These are phyloP conservation scores for Pinus taeda DNA, from an alignment of 75 land plant genomes.

Conservation along the genomic window DNA sequence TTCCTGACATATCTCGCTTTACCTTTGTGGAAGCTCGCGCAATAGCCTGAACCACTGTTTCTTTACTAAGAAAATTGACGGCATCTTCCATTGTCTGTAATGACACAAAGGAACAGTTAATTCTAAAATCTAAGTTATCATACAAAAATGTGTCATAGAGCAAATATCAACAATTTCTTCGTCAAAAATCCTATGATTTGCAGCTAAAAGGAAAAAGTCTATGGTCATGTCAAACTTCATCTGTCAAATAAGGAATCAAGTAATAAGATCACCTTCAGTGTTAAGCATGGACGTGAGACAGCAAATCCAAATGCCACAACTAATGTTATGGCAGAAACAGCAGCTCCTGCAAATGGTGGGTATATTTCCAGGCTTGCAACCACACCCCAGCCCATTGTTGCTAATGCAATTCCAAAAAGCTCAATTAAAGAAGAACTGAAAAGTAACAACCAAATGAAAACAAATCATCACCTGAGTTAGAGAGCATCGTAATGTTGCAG, in stretches of 20 bases:
- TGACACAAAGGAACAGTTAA: neutral
- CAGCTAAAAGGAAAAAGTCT: too few relatives aligned
- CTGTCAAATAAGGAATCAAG: neutral
- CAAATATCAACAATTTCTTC: neutral
- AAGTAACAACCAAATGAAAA: neutral
- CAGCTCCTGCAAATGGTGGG: slow-evolving; percentile 99
- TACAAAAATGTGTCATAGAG: neutral
- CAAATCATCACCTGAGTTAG: neutral
- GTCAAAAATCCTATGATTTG: too few relatives aligned
- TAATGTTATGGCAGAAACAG: slow-evolving; percentile 96
- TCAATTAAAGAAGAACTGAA: slow-evolving; percentile 87
- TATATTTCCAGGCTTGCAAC: slow-evolving; percentile 96
- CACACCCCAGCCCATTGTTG: slow-evolving; percentile 98
- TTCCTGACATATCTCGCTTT: slow-evolving; percentile 1
- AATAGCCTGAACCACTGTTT: slow-evolving; percentile 97
- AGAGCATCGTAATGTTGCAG: neutral
- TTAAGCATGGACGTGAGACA: slow-evolving; percentile 92
- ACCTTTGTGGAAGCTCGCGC: slow-evolving; percentile 97
- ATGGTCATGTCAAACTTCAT: neutral
- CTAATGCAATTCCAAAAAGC: slow-evolving; percentile 92
- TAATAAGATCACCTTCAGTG: slow-evolving; percentile 65
- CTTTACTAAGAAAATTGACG: slow-evolving; percentile 86
- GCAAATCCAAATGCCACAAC: slow-evolving; percentile 99
- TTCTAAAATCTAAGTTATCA: neutral
- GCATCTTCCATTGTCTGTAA: slow-evolving; percentile 98